These are phyloP conservation scores for Zymoseptoria pseudotritici DNA, from an alignment of 2,329 filamentous ascomycete species.

Conservation along the genomic window DNA sequence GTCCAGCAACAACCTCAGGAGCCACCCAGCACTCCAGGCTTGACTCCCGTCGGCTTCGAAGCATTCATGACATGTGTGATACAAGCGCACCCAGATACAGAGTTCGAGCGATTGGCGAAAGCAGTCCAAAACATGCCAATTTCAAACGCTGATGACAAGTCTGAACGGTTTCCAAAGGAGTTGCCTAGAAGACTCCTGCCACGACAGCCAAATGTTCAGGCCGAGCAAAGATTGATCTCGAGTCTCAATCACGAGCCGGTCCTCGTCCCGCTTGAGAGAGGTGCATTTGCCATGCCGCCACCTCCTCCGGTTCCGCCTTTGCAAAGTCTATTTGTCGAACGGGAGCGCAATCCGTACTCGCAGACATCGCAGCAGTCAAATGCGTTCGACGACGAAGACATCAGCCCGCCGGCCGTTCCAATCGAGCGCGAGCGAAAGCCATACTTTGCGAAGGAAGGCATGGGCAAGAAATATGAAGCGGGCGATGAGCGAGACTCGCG, in stretches of 20 bases:
- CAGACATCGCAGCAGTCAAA: slow-evolving; percentile 23
- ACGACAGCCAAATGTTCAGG: slow-evolving; percentile 46
- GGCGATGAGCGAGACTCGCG: slow-evolving; percentile 6
- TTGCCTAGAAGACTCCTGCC: slow-evolving; percentile 69
- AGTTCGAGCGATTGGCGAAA: slow-evolving; percentile 61
- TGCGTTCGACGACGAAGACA: slow-evolving; percentile 31
- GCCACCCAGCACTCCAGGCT: slow-evolving; percentile 36
- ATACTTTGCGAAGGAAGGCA: slow-evolving; percentile 53
- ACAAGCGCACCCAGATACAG: slow-evolving; percentile 66
- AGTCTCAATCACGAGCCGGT: slow-evolving; percentile 32
- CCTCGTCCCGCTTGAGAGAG: slow-evolving; percentile 38
- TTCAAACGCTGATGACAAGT: slow-evolving; percentile 54
- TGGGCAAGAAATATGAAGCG: slow-evolving; percentile 47
- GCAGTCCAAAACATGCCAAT: slow-evolving; percentile 67
- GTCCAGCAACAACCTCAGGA: slow-evolving; percentile 34
- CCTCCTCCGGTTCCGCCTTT: slow-evolving; percentile 25
- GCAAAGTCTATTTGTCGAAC: slow-evolving; percentile 28
- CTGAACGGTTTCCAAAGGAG: slow-evolving; percentile 71
- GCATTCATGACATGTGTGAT: slow-evolving; percentile 66
- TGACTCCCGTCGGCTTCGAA: slow-evolving; percentile 42
- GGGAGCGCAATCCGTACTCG: slow-evolving; percentile 36
- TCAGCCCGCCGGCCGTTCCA: slow-evolving; percentile 39
- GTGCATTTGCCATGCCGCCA: slow-evolving; percentile 27
- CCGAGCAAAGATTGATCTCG: slow-evolving; percentile 54
- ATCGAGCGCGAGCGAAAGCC: slow-evolving; percentile 61